phyloP scores from a whole-genome alignment of 805 yeast species.

The Priceomyces castillae region DNA sequence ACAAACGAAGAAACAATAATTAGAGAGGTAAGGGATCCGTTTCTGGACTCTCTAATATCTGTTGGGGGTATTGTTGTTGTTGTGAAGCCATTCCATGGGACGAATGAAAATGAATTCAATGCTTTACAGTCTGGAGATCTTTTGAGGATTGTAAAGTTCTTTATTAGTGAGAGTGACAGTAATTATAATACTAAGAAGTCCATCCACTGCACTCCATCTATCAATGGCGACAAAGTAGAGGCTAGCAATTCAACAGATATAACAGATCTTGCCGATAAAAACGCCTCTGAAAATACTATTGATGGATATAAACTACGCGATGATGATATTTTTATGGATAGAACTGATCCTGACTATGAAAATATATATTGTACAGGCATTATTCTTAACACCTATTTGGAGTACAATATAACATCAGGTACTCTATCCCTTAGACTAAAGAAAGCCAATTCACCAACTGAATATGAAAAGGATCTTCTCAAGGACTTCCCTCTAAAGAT shows the following conservation, averaged over 20 bases:
- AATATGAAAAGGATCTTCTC: slow-evolving; percentile 17
- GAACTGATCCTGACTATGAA: slow-evolving; percentile 15
- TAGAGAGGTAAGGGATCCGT: slow-evolving; percentile 28
- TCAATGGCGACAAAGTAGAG: neutral
- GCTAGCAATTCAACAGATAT: slow-evolving; percentile 1
- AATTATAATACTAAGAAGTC: slow-evolving; percentile 1
- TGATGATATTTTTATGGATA: slow-evolving; percentile 11
- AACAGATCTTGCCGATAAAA: neutral
- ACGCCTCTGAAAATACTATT: neutral
- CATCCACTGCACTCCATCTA: neutral
- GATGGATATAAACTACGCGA: slow-evolving; percentile 1
- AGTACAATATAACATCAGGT: slow-evolving; percentile 10
- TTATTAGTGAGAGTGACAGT: slow-evolving; percentile 11
- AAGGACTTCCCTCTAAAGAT: slow-evolving; percentile 28
- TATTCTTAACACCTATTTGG: slow-evolving; percentile 27
- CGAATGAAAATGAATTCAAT: slow-evolving; percentile 16
- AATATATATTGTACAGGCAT: slow-evolving; percentile 30
- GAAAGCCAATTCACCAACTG: slow-evolving; percentile 6
- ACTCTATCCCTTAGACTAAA: slow-evolving; percentile 17
- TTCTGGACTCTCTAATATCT: slow-evolving; percentile 19
- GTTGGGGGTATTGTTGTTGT: slow-evolving; percentile 35
- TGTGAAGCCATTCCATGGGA: slow-evolving; percentile 24
- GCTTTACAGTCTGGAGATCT: slow-evolving; percentile 31
- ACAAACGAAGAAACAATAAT: slow-evolving; percentile 13
- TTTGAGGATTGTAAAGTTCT: slow-evolving; percentile 26